Evolutionary conservation across 306 rosid species (phyloP).

Genomic region (Canavalia gladiata): DNA sequence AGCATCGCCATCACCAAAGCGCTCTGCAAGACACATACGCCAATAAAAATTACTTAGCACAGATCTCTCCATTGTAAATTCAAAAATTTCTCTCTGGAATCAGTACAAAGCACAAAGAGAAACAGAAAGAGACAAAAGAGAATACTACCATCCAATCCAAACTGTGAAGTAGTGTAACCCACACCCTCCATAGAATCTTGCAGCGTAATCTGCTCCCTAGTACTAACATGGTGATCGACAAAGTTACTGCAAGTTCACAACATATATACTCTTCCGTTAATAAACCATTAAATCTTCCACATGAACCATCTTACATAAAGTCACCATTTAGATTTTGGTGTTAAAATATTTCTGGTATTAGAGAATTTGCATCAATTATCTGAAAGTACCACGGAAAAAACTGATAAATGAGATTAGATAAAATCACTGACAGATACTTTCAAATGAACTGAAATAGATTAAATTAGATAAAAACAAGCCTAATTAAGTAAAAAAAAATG

Average conservation of each 20-base stretch:
- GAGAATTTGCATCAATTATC: constrained; percentile 26
- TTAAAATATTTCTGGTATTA: constrained; percentile 16
- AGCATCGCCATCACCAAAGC: constrained; percentile 98
- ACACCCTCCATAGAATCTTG: constrained; percentile 98
- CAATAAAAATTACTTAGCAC: constrained; percentile 44
- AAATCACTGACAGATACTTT: constrained; percentile 2
- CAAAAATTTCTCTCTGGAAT: constrained; percentile 30
- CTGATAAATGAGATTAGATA: constrained; percentile 15
- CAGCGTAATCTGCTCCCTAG: constrained; percentile 95
- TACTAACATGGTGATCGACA: constrained; percentile 94
- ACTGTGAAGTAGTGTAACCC: constrained; percentile 90
- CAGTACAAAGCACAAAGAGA: constrained; percentile 27
- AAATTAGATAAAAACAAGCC: constrained; percentile 20
- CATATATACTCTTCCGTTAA: constrained; percentile 50
- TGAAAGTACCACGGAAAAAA: constrained; percentile 31
- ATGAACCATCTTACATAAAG: constrained; percentile 39
- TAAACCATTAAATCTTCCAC: constrained; percentile 43
- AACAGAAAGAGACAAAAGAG: constrained; percentile 28
- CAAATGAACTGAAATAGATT: constrained; percentile 26
- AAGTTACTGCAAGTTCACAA: constrained; percentile 82
- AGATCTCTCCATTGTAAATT: constrained; percentile 13
- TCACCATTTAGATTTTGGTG: constrained; percentile 4
- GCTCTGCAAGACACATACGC: constrained; percentile 67
- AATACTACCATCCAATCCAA: constrained; percentile 94
- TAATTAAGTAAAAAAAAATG: constrained; percentile 29